Evolutionary conservation across 768 basidiomycete species (phyloP).

Genomic region (Boletus barrowsii): DNA sequence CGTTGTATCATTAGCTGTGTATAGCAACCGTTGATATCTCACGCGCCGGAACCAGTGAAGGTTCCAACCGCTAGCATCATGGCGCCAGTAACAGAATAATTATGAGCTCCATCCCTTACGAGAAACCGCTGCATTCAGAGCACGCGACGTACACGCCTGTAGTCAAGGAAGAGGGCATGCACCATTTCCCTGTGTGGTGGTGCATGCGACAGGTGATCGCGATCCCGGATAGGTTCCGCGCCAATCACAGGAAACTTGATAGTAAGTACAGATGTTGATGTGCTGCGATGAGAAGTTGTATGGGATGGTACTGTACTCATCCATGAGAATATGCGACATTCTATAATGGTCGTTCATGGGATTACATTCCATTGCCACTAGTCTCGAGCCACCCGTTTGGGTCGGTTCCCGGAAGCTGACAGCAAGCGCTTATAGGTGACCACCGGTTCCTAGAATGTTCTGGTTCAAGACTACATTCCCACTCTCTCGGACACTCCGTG

Average conservation of each 20-base stretch:
- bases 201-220: not conserved
- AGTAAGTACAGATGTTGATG: not conserved
- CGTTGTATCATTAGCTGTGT: constrained; percentile 12
- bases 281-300: not conserved
- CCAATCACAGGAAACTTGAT: not conserved
- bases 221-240: not conserved
- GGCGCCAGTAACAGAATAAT: too few relatives aligned
- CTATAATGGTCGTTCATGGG: constrained; percentile 1
- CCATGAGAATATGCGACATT: constrained; percentile 1
- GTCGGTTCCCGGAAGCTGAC: too few relatives aligned
- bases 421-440: too few relatives aligned
- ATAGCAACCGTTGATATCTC: constrained; percentile 3
- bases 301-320: not conserved
- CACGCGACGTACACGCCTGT: not conserved
- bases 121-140: not conserved
- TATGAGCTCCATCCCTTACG: too few relatives aligned
- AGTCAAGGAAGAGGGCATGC: not conserved
- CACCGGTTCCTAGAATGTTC: too few relatives aligned
- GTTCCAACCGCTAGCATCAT: not conserved
- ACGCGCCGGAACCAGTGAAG: not conserved
- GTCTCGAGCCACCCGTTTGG: too few relatives aligned
- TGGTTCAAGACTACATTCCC: too few relatives aligned
- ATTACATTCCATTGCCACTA: not conserved
- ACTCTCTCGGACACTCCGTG: not conserved
- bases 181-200: not conserved